A percentile compares a stretch with the other conserved stretches of the same genome.
Conservation (phyloP, 2,329 filamentous ascomycete species). For the Colletotrichum incanum region DNA sequence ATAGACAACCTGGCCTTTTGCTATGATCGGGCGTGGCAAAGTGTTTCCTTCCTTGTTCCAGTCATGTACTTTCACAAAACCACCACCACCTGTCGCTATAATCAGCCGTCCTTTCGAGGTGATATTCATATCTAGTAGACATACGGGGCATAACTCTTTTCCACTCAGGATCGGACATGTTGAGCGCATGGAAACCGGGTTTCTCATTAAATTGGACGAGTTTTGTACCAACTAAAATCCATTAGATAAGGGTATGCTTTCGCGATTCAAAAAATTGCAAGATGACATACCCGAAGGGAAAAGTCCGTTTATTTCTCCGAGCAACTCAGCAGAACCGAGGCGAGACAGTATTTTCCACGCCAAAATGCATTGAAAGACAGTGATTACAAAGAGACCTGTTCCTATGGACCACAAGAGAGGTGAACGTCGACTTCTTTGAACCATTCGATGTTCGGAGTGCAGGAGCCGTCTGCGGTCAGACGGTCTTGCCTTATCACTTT, state of each 20-base stretch:
- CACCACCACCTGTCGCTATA: background rate
- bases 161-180: slow-evolving; percentile 2
- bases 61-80: background rate
- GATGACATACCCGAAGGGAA: background rate
- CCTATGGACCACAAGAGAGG: background rate
- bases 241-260: background rate
- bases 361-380: background rate
- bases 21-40: background rate
- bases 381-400: background rate
- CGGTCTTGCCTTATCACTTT: background rate
- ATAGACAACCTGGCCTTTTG: background rate
- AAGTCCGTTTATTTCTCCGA: background rate
- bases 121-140: background rate
- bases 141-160: background rate
- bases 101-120: background rate
- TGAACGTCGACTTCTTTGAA: background rate
- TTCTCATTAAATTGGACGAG: background rate
- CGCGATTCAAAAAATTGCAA: background rate
- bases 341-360: background rate
- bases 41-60: background rate
- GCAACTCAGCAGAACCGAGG: background rate
- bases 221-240: background rate
- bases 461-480: background rate
- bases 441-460: background rate
- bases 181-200: background rate